These are phyloP conservation scores for Clavispora phyllophila DNA, from an alignment of 805 yeast species.

Conservation along the genomic window DNA sequence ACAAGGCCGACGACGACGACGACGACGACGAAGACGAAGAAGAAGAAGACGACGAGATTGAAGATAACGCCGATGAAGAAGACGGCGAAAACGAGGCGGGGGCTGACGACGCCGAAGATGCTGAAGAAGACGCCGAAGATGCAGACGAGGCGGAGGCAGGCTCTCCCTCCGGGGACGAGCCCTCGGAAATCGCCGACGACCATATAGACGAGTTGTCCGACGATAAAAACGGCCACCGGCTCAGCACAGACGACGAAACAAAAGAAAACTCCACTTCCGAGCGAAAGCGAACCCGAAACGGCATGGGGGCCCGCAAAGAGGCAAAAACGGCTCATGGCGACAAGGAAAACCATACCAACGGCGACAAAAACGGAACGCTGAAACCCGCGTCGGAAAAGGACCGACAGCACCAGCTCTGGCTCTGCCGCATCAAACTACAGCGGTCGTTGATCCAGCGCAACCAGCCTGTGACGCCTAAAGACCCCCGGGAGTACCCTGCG, in stretches of 20 bases:
- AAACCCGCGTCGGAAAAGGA: constrained; percentile 31
- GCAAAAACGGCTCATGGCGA: not conserved
- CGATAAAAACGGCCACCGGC: not conserved
- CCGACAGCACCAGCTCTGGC: constrained; percentile 41
- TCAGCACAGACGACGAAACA: not conserved
- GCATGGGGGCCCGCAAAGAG: not conserved
- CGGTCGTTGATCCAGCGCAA: constrained; percentile 44
- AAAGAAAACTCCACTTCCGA: not conserved
- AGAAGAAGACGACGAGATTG: constrained; percentile 8
- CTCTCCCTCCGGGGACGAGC: not conserved
- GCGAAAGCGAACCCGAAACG: not conserved
- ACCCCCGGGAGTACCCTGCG: constrained; percentile 28
- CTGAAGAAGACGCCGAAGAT: constrained; percentile 7
- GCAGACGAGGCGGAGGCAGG: constrained; percentile 1
- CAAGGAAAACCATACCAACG: not conserved
- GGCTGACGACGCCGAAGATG: constrained; percentile 5
- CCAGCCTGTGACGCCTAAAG: constrained; percentile 35
- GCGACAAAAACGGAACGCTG: constrained; percentile 5
- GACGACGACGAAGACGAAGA: constrained; percentile 7
- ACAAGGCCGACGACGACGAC: constrained; percentile 5
- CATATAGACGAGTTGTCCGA: not conserved
- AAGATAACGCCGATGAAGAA: constrained; percentile 11
- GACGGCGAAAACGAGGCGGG: constrained; percentile 11
- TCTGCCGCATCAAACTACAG: constrained; percentile 45
- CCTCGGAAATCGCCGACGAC: not conserved